Evolutionary conservation across 106 monocot genomes (phyloP).

Genomic region (Allium fistulosum): DNA sequence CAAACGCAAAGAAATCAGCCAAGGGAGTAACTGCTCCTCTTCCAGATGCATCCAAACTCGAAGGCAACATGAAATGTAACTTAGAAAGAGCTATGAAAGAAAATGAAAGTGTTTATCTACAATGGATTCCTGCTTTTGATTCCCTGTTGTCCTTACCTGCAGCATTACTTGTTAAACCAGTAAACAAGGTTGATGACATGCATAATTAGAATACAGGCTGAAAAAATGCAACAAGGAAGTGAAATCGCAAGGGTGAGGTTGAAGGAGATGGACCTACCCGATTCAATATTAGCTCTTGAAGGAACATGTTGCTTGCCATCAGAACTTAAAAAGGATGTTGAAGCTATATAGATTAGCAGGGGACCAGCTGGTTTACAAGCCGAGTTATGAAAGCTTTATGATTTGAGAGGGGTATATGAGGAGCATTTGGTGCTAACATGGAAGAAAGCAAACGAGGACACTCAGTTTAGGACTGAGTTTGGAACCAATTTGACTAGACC

Average conservation of each 20-base stretch:
- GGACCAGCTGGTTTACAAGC: slow-evolving; percentile 44
- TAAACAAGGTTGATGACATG: slow-evolving; percentile 39
- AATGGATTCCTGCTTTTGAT: slow-evolving; percentile 45
- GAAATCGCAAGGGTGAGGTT: slow-evolving; percentile 65
- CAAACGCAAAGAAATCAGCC: slow-evolving; percentile 51
- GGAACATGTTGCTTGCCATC: slow-evolving; percentile 45
- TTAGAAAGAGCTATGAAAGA: slow-evolving; percentile 69
- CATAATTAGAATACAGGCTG: slow-evolving; percentile 51
- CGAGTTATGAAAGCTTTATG: slow-evolving; percentile 53
- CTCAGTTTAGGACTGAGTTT: slow-evolving; percentile 71
- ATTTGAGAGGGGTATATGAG: slow-evolving; percentile 63
- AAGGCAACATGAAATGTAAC: slow-evolving; percentile 46
- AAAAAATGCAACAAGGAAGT: slow-evolving; percentile 64
- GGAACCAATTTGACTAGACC: slow-evolving; percentile 71
- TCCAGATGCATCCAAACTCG: slow-evolving; percentile 48
- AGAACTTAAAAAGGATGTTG: slow-evolving; percentile 62
- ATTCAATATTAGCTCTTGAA: slow-evolving; percentile 57
- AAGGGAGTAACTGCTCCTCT: slow-evolving; percentile 62
- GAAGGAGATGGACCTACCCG: slow-evolving; percentile 72
- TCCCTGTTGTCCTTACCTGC: slow-evolving; percentile 51
- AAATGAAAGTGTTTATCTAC: slow-evolving; percentile 74
- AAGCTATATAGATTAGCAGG: slow-evolving; percentile 56
- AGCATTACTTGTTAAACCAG: slow-evolving; percentile 63
- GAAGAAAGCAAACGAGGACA: slow-evolving; percentile 80
- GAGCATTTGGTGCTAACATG: slow-evolving; percentile 41